A percentile compares a stretch with the other conserved stretches of the same genome.
Conservation (phyloP, 331 rosid genomes). For the Quercus lobata region DNA sequence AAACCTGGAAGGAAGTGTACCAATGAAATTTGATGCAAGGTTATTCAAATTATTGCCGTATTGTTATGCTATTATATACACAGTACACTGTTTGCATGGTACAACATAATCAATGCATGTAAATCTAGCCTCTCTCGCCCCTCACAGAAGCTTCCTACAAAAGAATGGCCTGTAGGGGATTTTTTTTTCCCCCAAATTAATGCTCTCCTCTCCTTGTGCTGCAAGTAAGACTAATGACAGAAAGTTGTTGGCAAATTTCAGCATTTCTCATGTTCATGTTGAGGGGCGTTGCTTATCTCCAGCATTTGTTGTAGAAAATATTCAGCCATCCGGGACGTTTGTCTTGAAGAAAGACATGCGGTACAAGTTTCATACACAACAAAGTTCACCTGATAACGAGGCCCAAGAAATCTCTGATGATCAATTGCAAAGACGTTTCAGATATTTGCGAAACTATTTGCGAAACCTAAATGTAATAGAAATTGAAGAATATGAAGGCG, state of each 20-base stretch:
- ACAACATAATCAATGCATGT: not conserved
- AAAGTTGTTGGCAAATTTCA: conserved; percentile 36
- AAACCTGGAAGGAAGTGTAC: not conserved
- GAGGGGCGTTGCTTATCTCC: conserved; percentile 58
- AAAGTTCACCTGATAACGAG: conserved; percentile 23
- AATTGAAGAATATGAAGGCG: conserved; percentile 38
- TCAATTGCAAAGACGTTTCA: conserved; percentile 17
- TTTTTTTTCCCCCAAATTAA: no score
- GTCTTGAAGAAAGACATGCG: conserved; percentile 44
- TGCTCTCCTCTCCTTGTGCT: not conserved
- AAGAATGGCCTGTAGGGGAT: not conserved
- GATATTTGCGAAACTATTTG: conserved; percentile 37
- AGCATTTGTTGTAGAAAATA: conserved; percentile 47
- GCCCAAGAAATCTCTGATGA: not conserved
- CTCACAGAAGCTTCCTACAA: not conserved
- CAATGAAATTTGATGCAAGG: not conserved
- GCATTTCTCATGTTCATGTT: conserved; percentile 67
- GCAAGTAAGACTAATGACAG: not conserved
- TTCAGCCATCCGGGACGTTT: conserved; percentile 50
- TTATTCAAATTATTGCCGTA: not conserved
- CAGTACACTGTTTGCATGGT: not conserved
- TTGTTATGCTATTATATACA: not conserved
- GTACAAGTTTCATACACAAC: conserved; percentile 13
- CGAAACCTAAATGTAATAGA: conserved; percentile 25
- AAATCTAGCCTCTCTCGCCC: not conserved